A percentile compares a stretch with the other conserved stretches of the same genome.
phyloP scores from a whole-genome alignment of 768 basidiomycete genomes.

The Mycena metata region DNA sequence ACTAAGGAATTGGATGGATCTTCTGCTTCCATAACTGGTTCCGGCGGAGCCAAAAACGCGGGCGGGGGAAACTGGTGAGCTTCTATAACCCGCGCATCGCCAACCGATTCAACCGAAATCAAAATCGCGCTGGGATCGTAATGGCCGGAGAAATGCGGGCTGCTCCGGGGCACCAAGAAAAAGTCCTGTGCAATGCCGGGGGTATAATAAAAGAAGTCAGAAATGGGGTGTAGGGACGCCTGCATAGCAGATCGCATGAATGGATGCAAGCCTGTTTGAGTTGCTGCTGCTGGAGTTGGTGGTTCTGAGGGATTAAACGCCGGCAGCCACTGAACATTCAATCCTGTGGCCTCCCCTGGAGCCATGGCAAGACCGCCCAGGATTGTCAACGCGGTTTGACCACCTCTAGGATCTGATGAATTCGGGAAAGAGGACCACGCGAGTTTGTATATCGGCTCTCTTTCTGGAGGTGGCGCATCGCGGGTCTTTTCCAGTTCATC shows the following conservation, averaged over 20 bases:
- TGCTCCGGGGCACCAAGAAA: conserved; percentile 76
- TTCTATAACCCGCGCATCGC: conserved; percentile 65
- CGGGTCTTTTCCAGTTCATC: conserved; percentile 59
- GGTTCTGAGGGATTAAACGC: conserved; percentile 70
- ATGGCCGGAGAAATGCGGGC: conserved; percentile 75
- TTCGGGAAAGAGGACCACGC: conserved; percentile 86
- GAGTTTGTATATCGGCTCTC: conserved; percentile 90
- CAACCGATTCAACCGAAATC: conserved; percentile 66
- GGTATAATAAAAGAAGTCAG: conserved; percentile 71
- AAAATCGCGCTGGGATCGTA: conserved; percentile 81
- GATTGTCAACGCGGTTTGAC: conserved; percentile 79
- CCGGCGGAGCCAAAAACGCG: conserved; percentile 43
- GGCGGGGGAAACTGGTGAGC: conserved; percentile 83
- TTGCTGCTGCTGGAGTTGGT: conserved; percentile 47
- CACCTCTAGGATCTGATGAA: conserved; percentile 73
- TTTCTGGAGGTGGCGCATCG: conserved; percentile 36
- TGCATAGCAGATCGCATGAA: conserved; percentile 74
- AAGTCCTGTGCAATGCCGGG: conserved; percentile 81
- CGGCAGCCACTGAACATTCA: conserved; percentile 80
- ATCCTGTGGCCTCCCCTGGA: conserved; percentile 65
- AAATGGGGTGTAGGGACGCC: conserved; percentile 63
- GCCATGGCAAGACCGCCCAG: conserved; percentile 75
- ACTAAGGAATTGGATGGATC: conserved; percentile 44
- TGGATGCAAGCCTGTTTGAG: conserved; percentile 56
- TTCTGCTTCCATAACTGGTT: conserved; percentile 24